Evolutionary conservation across 2,329 filamentous ascomycete genomes (phyloP), one percentile per base, ranked within the genome.

Genomic region (Teratosphaeriaceae sp.): DNA sequence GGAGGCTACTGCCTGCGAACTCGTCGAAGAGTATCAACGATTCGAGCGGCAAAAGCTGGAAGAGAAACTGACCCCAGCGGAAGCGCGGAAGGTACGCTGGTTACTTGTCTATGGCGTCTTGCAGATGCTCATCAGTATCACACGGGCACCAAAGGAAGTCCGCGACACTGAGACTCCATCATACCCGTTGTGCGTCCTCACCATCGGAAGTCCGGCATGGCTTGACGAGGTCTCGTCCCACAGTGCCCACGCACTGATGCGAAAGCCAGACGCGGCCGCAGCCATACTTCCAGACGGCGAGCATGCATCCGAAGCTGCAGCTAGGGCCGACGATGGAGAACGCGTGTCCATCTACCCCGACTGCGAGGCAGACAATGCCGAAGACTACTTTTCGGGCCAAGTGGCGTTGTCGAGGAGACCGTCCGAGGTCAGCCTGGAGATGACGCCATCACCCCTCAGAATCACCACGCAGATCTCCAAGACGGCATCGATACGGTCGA

Each of bases 21-120:
- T 90, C 2, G 81, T 92, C 1, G 68, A 73, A 40, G 78, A 80
- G 1, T 92, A 88, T 55, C 72, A 78, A 3, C 71, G 69, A 2
- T 90, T 89, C 43, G 86, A 92, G 56, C 75, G 79, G 40, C 65
- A 68, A 16, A 79, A 75, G 47, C 65, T 68, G 1, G 76, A 82
- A 45, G 78, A 76, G 44, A 80, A 77, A 55, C 59, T 82, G 1
- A 74, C 76, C 0, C 65, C 79, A 9, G 68, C 74, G 7, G 85
- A 90, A 49, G 84, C 79, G 1, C 78, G 86, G 30, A 89, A 88
- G 61, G 76, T 88, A 13, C 74, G 85, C 29, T 92, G 85, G 85
- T 76, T 89, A 22, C 59, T 89, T 26, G 74, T 90, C 5, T 90
- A 90, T 55, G 75, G 79, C 15, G 74, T 79, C 3, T 74, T 87